Evolutionary conservation across 2,329 filamentous ascomycete genomes (phyloP), one percentile per base, ranked within the genome.

Genomic region (Trichoderma gracile): DNA sequence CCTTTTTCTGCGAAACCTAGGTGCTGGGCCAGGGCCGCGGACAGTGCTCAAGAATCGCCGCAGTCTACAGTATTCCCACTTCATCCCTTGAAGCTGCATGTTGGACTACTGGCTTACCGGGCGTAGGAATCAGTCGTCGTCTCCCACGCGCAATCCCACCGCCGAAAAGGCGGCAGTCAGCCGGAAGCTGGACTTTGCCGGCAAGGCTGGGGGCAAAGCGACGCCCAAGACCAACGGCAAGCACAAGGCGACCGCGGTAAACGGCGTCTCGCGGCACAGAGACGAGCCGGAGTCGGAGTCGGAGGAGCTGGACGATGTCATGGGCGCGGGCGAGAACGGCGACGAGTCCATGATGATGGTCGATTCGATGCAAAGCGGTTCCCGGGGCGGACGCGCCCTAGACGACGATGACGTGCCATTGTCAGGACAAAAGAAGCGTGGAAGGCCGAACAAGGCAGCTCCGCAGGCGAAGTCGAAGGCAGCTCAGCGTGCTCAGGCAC

Each of bases 171-270:
- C 73, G 25, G 77, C 79, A 5, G 81, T 86, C 15, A 84, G 81
- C 64, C 80, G 86, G 61, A 79, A 78, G 46, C 76, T 89, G 9
- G 79, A 88, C 70, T 88, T 87, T 65, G 72, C 73, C 33, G 67
- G 69, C 54, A 70, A 69, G 38, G 57, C 69, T 40, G 64, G 46
- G 19, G 67, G 45, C 52, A 50, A 66, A 57, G 17, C 10, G 53
- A 17, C 59, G 27, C 58, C 60, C 14, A 69, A 72, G 49, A 69
- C 73, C 12, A 74, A 76, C 43, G 73, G 74, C 25, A 66, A 66
- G 27, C 45, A 33, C n/a, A 64, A 58, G 46, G 46, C 60, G 53
- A 19, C 43, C 0, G 46, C 23, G 9, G 47, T 71, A 12, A 73
- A 76, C 69, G 68, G 78, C 53, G 53, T 64, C n/a, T 63, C 64